Evolutionary conservation across 1,284 basidiomycete genomes (phyloP).

Genomic region (Moesziomyces parantarcticus): DNA sequence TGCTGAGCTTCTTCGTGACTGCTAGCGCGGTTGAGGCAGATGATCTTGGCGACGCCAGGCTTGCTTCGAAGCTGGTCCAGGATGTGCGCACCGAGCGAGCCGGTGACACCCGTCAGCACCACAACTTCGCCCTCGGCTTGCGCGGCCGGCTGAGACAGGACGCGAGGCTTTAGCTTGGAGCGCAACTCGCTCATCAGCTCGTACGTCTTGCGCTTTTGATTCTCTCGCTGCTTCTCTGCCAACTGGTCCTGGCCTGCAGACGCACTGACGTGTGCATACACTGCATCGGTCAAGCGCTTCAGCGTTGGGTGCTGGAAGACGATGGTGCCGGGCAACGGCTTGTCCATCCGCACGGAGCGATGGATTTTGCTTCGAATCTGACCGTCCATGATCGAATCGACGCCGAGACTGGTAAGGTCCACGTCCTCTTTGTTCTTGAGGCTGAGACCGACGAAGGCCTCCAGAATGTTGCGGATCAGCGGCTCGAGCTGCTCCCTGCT

Average conservation of each 20-base stretch:
- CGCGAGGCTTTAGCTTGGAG: constrained; percentile 14
- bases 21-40: constrained; percentile 39
- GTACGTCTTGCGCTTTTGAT: constrained; percentile 55
- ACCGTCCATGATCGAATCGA: constrained; percentile 74
- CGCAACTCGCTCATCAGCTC: constrained; percentile 18
- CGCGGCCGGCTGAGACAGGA: not conserved
- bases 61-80: constrained; percentile 36
- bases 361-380: constrained; percentile 69
- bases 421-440: constrained; percentile 61
- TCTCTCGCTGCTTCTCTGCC: constrained; percentile 30
- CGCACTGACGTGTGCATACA: constrained; percentile 17
- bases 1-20: constrained; percentile 33
- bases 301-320: constrained; percentile 71
- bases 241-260: not conserved
- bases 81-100: constrained; percentile 51
- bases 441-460: constrained; percentile 55
- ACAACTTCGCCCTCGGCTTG: constrained; percentile 12
- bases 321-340: constrained; percentile 64
- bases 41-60: constrained; percentile 18
- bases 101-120: constrained; percentile 53
- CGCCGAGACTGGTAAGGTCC: constrained; percentile 70
- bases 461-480: constrained; percentile 23
- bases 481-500: constrained; percentile 11
- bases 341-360: constrained; percentile 18
- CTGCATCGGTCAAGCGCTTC: constrained; percentile 61